Base-by-base conservation (phyloP, 148 eudicot species). In the Fallopia convolvulus region DNA sequence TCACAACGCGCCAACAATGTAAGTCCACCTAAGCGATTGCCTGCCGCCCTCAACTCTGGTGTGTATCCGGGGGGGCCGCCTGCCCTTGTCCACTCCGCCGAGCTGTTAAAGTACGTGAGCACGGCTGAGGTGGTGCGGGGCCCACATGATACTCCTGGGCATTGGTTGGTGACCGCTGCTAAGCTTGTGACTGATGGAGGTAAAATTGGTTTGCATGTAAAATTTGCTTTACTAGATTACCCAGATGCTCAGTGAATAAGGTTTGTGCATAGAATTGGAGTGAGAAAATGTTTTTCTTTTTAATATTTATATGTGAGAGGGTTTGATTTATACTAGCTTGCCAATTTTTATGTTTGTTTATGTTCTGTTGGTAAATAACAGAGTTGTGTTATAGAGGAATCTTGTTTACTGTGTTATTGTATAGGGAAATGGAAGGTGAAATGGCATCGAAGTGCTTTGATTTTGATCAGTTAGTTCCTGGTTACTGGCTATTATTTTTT, bases 51-150 rank as follows among this genome's bases (percentile, higher is more conserved):
- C 73, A 94, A 94, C 84, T 94, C 99, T 0, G 99, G 97, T 15
- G 96, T 94, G 36, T 94, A 88, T 42, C 99, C 99, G 7, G 89
- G 85, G 26, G 99, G 99, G 0, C 99, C 99, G 0, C 99, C 99
- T 0, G 89, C 88, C 50, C 99, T 96, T 0, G 81, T 89, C 55
- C 84, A 85, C 5, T 86, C 90, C 0, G 82, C 79, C 44, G 92
- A 90, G 84, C 80, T 92, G 70, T 89, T 89, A n/a, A 92, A 87
- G 70, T 90, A 86, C 23, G 85, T 94, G 2, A 94, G 91, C 70
- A 80, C 85, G 0, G 79, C 87, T 17, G 99, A 92, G 86, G 91
- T 92, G 72, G 66, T 85, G 4, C 88, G 97, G 13, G 97, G 99
- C 21, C 93, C 99, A 0, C 93, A 89, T 77, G 96, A 94, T 74